Percentiles rank a stretch among this genome's conserved stretches.
phyloP scores from a whole-genome alignment of 345 rosid species.

The Citrus sp. region DNA sequence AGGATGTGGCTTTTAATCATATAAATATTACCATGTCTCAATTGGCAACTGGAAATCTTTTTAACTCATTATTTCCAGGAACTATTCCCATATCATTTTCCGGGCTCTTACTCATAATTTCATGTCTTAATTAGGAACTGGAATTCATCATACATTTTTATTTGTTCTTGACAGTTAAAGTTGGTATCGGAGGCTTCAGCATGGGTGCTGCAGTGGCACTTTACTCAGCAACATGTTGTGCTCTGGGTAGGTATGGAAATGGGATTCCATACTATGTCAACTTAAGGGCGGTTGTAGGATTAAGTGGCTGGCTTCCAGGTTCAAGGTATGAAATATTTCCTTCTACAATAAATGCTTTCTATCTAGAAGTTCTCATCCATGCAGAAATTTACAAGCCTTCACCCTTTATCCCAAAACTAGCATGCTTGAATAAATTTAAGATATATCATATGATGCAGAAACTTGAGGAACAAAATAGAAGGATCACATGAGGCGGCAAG shows the following conservation, averaged over 20 bases:
- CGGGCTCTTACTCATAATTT: neutral
- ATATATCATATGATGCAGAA: conserved; percentile 30
- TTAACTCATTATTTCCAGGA: neutral
- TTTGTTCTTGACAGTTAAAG: conserved; percentile 50
- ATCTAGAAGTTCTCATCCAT: neutral
- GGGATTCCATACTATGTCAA: conserved; percentile 60
- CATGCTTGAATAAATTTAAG: neutral
- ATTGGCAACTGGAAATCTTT: neutral
- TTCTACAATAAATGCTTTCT: neutral
- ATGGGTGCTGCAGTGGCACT: conserved; percentile 92
- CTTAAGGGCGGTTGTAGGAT: conserved; percentile 54
- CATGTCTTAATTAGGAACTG: too few species aligned
- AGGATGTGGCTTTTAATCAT: neutral
- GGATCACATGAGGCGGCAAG: conserved; percentile 60
- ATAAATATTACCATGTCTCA: neutral
- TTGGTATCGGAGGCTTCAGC: conserved; percentile 94
- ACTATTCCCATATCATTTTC: neutral
- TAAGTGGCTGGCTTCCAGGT: conserved; percentile 95
- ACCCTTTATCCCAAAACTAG: neutral
- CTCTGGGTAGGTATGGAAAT: conserved; percentile 63
- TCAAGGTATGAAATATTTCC: conserved; percentile 45
- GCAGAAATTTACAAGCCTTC: neutral
- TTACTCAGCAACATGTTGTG: conserved; percentile 79
- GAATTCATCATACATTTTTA: neutral
- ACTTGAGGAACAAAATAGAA: conserved; percentile 54